A percentile compares a stretch with the other conserved stretches of the same genome.
Conservation (phyloP, 1,284 basidiomycete species). For the Cutaneotrichosporon sp. region DNA sequence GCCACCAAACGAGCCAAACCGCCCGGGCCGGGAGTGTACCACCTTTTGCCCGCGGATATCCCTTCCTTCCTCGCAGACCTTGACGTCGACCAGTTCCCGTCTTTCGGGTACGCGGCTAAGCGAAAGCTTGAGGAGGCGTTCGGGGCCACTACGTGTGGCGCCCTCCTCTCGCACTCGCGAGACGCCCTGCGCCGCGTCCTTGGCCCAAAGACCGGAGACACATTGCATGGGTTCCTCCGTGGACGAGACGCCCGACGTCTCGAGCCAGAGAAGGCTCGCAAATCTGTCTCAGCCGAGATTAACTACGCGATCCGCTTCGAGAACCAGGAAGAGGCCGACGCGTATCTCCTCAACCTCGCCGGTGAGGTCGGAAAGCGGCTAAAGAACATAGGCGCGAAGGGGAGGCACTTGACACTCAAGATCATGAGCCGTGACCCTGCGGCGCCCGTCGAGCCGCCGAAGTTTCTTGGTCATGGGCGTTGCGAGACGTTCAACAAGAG, state of each 20-base stretch:
- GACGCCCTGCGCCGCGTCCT: slow-evolving; percentile 64
- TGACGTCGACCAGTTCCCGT: slow-evolving; percentile 80
- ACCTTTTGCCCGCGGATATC: slow-evolving; percentile 57
- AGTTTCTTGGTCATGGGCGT: slow-evolving; percentile 90
- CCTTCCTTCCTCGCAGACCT: slow-evolving; percentile 63
- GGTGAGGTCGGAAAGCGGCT: slow-evolving; percentile 69
- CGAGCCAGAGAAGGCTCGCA: slow-evolving; percentile 75
- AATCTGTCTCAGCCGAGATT: slow-evolving; percentile 84
- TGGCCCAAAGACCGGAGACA: slow-evolving; percentile 78
- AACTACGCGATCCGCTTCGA: slow-evolving; percentile 96
- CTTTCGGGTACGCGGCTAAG: slow-evolving; percentile 70
- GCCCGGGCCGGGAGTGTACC: slow-evolving; percentile 59
- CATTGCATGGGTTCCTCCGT: slow-evolving; percentile 72
- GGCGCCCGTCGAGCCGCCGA: slow-evolving; percentile 87
- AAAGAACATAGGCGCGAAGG: slow-evolving; percentile 62
- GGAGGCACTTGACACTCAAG: slow-evolving; percentile 73
- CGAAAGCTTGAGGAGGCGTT: slow-evolving; percentile 68
- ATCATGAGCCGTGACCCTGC: slow-evolving; percentile 80
- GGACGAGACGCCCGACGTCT: slow-evolving; percentile 76
- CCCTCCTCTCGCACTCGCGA: slow-evolving; percentile 61
- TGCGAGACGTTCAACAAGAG: slow-evolving; percentile 82
- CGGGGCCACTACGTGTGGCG: slow-evolving; percentile 65
- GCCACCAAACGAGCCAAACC: slow-evolving; percentile 91
- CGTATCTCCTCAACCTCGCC: slow-evolving; percentile 69
- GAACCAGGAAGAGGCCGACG: slow-evolving; percentile 69